A percentile compares a stretch with the other conserved stretches of the same genome.
phyloP scores from a whole-genome alignment of 108 stramenopile genomes.

The Nitzschia palea region DNA sequence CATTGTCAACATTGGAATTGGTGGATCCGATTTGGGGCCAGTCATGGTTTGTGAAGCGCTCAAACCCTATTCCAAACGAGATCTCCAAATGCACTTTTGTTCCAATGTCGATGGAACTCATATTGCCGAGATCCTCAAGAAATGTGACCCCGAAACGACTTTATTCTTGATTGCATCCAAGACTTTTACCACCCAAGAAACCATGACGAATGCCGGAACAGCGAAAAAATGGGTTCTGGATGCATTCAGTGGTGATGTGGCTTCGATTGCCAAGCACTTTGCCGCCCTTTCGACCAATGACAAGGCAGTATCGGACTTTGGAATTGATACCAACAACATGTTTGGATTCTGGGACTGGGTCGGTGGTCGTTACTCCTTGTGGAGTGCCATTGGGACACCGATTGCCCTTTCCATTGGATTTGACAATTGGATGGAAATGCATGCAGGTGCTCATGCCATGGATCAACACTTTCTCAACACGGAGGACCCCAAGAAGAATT shows the following conservation, averaged over 20 bases:
- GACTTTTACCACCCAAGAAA: constrained; percentile 98
- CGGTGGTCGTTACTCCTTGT: constrained; percentile 93
- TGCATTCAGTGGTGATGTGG: constrained; percentile 60
- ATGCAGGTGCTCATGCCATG: constrained; percentile 97
- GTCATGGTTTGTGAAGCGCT: constrained; percentile 97
- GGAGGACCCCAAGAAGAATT: constrained; percentile 87
- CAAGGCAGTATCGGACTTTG: constrained; percentile 72
- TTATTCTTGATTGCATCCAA: constrained; percentile 93
- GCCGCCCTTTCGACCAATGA: constrained; percentile 84
- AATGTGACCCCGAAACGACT: constrained; percentile 86
- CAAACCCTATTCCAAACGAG: constrained; percentile 84
- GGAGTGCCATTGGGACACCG: constrained; percentile 89
- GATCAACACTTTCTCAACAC: constrained; percentile 96
- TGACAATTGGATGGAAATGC: constrained; percentile 87
- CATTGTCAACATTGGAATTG: constrained; percentile 96
- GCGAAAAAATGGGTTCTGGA: constrained; percentile 89
- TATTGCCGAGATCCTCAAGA: constrained; percentile 85
- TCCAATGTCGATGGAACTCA: constrained; percentile 98
- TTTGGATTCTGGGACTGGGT: constrained; percentile 99
- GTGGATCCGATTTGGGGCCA: constrained; percentile 93
- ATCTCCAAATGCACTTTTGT: constrained; percentile 89
- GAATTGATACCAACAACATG: constrained; percentile 93
- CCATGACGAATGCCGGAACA: constrained; percentile 97
- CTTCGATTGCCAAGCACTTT: constrained; percentile 90
- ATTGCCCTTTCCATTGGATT: constrained; percentile 91